Percentiles rank a stretch among this genome's conserved stretches.
These are phyloP conservation scores for Tephrocybe sp. DNA, from an alignment of 768 basidiomycete species.

Conservation along the genomic window DNA sequence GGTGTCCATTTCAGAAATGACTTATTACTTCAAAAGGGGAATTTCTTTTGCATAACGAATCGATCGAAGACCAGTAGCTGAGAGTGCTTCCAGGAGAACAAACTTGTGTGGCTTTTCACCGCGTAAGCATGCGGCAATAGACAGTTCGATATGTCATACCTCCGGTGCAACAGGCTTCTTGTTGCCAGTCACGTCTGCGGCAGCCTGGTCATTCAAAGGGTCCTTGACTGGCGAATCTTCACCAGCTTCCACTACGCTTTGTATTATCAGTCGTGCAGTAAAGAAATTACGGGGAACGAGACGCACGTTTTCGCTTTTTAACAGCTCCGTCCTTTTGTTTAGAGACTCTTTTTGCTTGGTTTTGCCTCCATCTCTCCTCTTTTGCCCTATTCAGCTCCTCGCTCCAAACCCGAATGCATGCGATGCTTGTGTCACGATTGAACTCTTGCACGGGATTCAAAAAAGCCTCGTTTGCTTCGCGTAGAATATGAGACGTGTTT, in stretches of 20 bases:
- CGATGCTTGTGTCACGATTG: constrained; percentile 92
- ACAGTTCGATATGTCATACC: constrained; percentile 2
- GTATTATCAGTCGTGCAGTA: not conserved
- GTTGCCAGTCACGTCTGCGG: not conserved
- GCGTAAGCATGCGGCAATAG: not conserved
- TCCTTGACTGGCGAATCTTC: constrained; percentile 1
- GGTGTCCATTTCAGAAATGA: not conserved
- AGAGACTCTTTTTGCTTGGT: constrained; percentile 49
- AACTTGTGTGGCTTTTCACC: constrained; percentile 52
- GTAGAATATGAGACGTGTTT: constrained; percentile 78
- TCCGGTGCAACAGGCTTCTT: constrained; percentile 15
- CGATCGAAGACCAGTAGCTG: constrained; percentile 92
- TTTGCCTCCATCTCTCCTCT: constrained; percentile 56
- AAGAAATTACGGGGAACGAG: not conserved
- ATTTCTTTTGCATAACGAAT: constrained; percentile 99
- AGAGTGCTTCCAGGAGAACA: constrained; percentile 88
- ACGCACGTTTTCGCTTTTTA: constrained; percentile 49
- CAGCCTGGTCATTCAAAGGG: not conserved
- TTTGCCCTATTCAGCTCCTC: constrained; percentile 67
- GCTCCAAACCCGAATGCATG: constrained; percentile 88
- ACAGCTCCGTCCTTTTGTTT: constrained; percentile 35
- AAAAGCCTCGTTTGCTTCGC: constrained; percentile 85
- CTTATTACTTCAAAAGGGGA: constrained; percentile 76
- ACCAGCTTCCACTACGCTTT: constrained; percentile 13
- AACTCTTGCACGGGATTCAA: constrained; percentile 98